phyloP scores from a whole-genome alignment of 371 early-diverging fungal species.

The Zopfochytrium polystomum region DNA sequence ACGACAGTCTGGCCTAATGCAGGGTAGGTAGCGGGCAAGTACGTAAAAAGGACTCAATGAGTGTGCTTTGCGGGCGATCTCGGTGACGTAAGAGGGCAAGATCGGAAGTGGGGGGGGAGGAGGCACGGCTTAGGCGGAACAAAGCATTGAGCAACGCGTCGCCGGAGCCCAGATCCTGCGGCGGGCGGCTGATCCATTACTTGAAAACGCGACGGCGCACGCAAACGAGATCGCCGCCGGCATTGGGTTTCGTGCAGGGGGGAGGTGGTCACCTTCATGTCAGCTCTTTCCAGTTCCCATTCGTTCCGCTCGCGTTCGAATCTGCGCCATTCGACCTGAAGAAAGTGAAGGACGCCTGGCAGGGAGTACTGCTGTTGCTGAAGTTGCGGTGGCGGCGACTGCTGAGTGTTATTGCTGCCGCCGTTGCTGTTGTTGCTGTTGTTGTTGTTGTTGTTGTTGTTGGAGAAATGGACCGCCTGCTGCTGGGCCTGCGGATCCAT shows the following conservation, averaged over 20 bases:
- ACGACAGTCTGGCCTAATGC: slow-evolving; percentile 61
- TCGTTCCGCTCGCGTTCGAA: slow-evolving; percentile 85
- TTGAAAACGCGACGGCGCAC: too few species aligned
- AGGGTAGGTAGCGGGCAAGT: background rate
- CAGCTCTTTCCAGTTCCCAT: slow-evolving; percentile 83
- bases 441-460: background rate
- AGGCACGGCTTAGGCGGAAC: background rate
- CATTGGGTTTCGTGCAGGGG: background rate
- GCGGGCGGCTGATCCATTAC: too few species aligned
- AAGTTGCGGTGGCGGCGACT: background rate
- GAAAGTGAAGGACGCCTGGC: slow-evolving; percentile 77
- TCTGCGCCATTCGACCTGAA: slow-evolving; percentile 81
- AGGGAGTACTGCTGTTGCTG: slow-evolving; percentile 48
- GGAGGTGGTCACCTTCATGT: slow-evolving; percentile 66
- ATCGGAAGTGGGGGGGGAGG: background rate
- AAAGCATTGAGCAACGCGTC: background rate
- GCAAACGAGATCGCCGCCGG: too few species aligned
- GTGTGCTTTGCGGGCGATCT: too few species aligned
- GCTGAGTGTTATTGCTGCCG: background rate
- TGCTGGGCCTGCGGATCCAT: too few species aligned
- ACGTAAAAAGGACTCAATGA: background rate
- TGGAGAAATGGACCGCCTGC: too few species aligned
- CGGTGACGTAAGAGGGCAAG: background rate
- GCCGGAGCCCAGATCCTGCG: background rate
- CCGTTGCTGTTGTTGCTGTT: background rate